phyloP scores from a whole-genome alignment of 1,284 basidiomycete genomes.

The Limonomyces culmigenus region DNA sequence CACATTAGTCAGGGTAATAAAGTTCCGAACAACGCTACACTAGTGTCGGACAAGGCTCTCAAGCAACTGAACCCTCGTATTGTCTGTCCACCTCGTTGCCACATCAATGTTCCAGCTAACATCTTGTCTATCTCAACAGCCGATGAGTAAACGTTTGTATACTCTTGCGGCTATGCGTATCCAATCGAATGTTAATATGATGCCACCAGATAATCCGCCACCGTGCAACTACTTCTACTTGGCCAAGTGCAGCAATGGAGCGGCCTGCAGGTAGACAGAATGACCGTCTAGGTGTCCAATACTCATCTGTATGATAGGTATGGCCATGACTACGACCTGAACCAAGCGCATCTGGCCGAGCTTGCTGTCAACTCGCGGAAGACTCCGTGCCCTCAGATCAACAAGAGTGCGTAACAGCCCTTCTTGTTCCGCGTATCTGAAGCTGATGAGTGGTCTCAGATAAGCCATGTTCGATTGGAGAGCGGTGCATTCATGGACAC shows the following conservation, averaged over 20 bases:
- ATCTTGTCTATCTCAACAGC: no score
- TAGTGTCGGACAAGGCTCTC: no score
- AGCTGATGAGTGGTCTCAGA: not conserved
- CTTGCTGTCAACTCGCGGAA: conserved; percentile 21
- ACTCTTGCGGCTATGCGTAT: not conserved
- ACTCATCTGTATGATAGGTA: no score
- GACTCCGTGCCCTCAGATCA: conserved; percentile 19
- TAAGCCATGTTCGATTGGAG: no score
- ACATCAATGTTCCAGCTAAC: no score
- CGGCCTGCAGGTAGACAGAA: conserved; percentile 19
- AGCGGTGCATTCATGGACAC: conserved; percentile 15
- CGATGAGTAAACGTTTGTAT: conserved; percentile 16
- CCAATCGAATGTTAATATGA: not conserved
- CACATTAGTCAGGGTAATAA: no score
- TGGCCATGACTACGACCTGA: conserved; percentile 21
- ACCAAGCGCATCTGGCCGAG: conserved; percentile 15
- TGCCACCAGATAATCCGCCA: conserved; percentile 17
- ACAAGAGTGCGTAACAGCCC: conserved; percentile 13
- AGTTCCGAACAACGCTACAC: no score
- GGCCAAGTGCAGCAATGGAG: conserved; percentile 16
- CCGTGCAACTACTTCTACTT: conserved; percentile 27
- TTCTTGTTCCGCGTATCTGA: not conserved
- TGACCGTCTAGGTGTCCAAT: no score
- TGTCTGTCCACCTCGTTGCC: no score
- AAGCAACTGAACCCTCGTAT: no score